Conservation (phyloP, 1,284 basidiomycete species). For the Sporisorium iseilematis-ciliati region DNA sequence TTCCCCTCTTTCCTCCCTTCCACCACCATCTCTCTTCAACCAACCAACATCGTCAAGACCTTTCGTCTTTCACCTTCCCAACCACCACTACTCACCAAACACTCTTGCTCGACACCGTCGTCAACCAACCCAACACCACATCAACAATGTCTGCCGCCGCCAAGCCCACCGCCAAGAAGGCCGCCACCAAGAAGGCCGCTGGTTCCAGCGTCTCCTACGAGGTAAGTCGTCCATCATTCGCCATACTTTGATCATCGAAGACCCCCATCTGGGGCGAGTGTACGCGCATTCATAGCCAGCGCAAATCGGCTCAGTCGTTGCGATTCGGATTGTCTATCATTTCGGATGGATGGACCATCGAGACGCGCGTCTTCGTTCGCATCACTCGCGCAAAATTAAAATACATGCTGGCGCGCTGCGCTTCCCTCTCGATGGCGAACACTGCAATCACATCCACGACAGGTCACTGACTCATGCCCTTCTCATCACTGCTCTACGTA, state of each 20-base stretch:
- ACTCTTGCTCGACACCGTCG: conserved; percentile 38
- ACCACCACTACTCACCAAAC: conserved; percentile 26
- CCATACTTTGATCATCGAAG: too few relatives aligned
- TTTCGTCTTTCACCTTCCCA: conserved; percentile 13
- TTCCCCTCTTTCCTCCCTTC: conserved; percentile 36
- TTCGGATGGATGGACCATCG: conserved; percentile 32
- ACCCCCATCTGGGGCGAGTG: conserved; percentile 11
- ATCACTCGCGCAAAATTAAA: conserved; percentile 18
- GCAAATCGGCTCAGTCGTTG: conserved; percentile 3
- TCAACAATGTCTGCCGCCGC: conserved; percentile 55
- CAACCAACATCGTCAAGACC: conserved; percentile 20
- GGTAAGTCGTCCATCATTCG: conserved; percentile 28
- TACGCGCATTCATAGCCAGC: conserved; percentile 7
- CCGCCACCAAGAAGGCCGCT: conserved; percentile 58
- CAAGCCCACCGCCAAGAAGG: conserved; percentile 60
- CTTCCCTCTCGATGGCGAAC: conserved; percentile 13
- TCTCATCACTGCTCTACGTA: conserved; percentile 2
- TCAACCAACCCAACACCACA: conserved; percentile 12
- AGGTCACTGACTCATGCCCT: conserved; percentile 16
- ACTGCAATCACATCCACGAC: conserved; percentile 5
- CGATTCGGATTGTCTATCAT: conserved; percentile 11
- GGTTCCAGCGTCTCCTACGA: conserved; percentile 56
- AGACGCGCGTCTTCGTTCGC: conserved; percentile 24
- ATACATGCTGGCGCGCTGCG: conserved; percentile 12
- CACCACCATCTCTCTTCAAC: conserved; percentile 35